A percentile compares a stretch with the other conserved stretches of the same genome.
These are phyloP conservation scores for Chloris gayana DNA, from an alignment of 176 grass and related monocot genomes.

Conservation along the genomic window DNA sequence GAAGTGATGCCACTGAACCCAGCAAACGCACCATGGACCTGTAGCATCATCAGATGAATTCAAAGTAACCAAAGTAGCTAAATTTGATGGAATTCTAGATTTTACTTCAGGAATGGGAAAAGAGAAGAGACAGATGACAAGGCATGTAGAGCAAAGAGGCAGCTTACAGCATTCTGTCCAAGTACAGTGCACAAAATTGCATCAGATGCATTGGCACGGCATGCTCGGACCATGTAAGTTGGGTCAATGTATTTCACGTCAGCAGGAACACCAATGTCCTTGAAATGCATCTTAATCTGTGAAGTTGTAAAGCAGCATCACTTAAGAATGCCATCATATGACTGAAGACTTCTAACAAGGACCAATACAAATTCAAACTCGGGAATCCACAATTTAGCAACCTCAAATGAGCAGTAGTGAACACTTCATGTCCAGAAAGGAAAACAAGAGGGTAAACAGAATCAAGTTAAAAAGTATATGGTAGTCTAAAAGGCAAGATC, in stretches of 20 bases:
- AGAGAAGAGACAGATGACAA: neutral
- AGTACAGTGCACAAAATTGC: conserved; percentile 97
- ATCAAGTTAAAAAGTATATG: neutral
- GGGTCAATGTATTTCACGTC: conserved; percentile 97
- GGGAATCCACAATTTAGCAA: neutral
- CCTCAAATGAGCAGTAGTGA: conserved; percentile 20
- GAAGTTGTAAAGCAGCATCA: conserved; percentile 14
- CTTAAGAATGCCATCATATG: neutral
- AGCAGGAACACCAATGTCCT: conserved; percentile 72
- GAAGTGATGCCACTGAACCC: conserved; percentile 94
- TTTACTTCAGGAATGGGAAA: conserved; percentile 7
- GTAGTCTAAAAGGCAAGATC: neutral
- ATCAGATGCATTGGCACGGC: conserved; percentile 93
- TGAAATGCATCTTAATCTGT: conserved; percentile 97
- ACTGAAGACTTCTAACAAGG: neutral
- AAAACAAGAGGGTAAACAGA: neutral
- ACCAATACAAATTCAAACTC: neutral
- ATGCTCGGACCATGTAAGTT: conserved; percentile 94
- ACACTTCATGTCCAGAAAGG: neutral
- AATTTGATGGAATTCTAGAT: neutral
- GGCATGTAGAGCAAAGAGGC: neutral
- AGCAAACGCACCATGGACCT: conserved; percentile 97
- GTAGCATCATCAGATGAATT: conserved; percentile 3
- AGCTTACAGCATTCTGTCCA: conserved; percentile 90
- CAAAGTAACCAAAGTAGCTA: neutral